Base-by-base conservation (phyloP, 192 early-diverging fungal genomes). In the Coemansia sp. region DNA sequence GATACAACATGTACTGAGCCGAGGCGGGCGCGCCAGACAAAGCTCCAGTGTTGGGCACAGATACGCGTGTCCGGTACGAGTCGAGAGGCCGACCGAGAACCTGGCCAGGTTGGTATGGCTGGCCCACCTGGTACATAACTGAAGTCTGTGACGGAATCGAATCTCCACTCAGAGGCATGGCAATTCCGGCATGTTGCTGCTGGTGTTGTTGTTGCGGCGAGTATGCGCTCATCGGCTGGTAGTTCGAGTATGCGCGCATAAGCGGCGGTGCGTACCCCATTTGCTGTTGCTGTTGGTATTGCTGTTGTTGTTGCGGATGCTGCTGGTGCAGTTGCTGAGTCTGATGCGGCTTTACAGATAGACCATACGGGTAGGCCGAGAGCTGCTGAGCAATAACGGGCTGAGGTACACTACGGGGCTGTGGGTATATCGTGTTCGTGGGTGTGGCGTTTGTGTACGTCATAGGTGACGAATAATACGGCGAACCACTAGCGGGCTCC, bases 91-190 rank as follows among this genome's bases (percentile, higher is more conserved):
- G 67, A 3, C 80, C 80, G 4, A 83, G 76, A 5, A 83, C 80
- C 63, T 83, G 76, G 15, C 80, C 80, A 0, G 80, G 80, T 73
- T 83, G 80, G 67, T 83, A 83, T 17, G 80, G 80, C 60, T 83
- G 80, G 5, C 80, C 76, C 38, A 75, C 64, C 38, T 76, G 69
- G 63, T 82, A 82, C 80, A 82, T 72, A 27, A 68, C 63, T 0
- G 70, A 59, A 0, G 66, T 57, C 29, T 66, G 62, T 10, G 50
- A 62, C 42, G 74, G 27, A 60, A 76, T 64, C 1, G 63, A 57
- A 2, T 82, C 79, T 9, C 74, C 42, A 32, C 66, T 67, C 25
- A 74, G 51, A 23, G 68, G 63, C 63, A 66, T 48, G 14, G 70
- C 29, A 15, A 77, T 61, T 14, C 66, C 71, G 0, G 63, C 14